phyloP scores from a whole-genome alignment of 2,329 filamentous ascomycete genomes.

The Pyricularia sp. region DNA sequence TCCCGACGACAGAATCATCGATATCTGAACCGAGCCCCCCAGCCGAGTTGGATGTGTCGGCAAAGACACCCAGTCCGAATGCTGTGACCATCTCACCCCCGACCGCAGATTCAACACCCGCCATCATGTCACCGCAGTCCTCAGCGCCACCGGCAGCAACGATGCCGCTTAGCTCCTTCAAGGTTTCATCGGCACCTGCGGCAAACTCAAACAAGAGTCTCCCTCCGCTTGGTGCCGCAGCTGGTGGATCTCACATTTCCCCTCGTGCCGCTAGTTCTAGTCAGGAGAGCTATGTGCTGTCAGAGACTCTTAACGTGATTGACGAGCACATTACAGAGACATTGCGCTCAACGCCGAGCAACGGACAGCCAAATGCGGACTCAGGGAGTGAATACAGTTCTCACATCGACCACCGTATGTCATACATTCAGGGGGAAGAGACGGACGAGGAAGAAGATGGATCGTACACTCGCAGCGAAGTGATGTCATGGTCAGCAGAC shows the following conservation, averaged over 20 bases:
- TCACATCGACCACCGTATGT: constrained; percentile 65
- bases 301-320: constrained; percentile 91
- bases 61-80: not conserved
- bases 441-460: constrained; percentile 85
- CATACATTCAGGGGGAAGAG: constrained; percentile 89
- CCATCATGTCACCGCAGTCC: constrained; percentile 8
- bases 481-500: constrained; percentile 68
- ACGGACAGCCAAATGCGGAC: constrained; percentile 53
- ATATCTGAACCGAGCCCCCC: constrained; percentile 12
- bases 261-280: constrained; percentile 22
- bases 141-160: constrained; percentile 25
- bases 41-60: not conserved
- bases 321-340: constrained; percentile 88
- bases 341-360: constrained; percentile 48
- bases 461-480: constrained; percentile 59
- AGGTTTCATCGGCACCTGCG: constrained; percentile 16
- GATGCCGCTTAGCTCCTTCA: constrained; percentile 32
- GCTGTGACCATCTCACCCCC: constrained; percentile 18
- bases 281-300: constrained; percentile 71
- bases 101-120: constrained; percentile 18
- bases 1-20: constrained; percentile 11
- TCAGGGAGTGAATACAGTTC: constrained; percentile 88
- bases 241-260: constrained; percentile 20
- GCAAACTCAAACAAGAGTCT: constrained; percentile 16
- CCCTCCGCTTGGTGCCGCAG: constrained; percentile 15